phyloP scores from a whole-genome alignment of 306 rosid species.

The Quercus suber region DNA sequence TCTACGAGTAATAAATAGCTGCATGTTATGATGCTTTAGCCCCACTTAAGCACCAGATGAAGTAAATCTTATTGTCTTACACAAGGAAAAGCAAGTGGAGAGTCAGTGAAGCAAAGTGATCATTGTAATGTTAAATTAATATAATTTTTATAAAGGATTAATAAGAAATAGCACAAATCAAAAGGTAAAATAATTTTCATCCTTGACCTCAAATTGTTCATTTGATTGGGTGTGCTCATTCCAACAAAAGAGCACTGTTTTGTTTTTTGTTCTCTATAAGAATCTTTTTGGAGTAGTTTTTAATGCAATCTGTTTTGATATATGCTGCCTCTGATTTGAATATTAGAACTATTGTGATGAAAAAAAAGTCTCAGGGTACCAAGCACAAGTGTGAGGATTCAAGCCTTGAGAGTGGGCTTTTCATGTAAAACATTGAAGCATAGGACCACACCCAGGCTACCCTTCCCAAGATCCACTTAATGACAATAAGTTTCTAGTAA shows the following conservation, averaged over 20 bases:
- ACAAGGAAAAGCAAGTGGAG: background rate
- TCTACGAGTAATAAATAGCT: background rate
- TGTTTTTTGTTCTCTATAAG: background rate
- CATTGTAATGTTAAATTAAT: background rate
- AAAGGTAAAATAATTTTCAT: background rate
- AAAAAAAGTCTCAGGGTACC: too few species aligned
- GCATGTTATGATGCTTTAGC: background rate
- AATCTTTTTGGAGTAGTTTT: background rate
- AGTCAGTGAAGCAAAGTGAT: background rate
- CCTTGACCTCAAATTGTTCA: background rate
- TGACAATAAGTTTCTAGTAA: too few species aligned
- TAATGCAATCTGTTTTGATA: background rate
- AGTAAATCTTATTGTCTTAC: background rate
- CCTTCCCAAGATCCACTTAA: too few species aligned
- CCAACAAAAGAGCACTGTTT: background rate
- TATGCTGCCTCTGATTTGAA: background rate
- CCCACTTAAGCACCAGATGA: background rate
- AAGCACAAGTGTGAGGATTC: too few species aligned
- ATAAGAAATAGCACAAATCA: background rate
- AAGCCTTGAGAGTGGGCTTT: too few species aligned
- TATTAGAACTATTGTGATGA: background rate
- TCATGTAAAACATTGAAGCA: too few species aligned
- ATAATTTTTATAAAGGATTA: background rate
- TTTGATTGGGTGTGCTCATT: background rate
- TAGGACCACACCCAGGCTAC: too few species aligned